A percentile compares a stretch with the other conserved stretches of the same genome.
Conservation (phyloP, 495 filamentous ascomycete genomes). For the Penicillium canariense region DNA sequence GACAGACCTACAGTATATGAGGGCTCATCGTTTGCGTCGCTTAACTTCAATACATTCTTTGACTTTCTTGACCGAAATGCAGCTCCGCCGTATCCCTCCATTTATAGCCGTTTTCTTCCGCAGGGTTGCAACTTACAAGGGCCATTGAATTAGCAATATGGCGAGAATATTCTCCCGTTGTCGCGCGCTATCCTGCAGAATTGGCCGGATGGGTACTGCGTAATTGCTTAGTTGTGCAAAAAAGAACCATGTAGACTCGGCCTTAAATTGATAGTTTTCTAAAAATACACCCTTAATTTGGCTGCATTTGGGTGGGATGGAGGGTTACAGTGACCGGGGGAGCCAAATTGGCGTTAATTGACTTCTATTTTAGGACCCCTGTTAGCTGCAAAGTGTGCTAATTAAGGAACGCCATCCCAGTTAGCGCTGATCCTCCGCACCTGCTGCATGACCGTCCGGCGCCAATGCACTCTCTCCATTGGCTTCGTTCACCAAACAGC, state of each 20-base stretch:
- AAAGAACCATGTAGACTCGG: not conserved
- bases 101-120: not conserved
- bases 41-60: slow-evolving; percentile 7
- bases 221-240: not conserved
- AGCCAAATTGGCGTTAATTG: slow-evolving; percentile 19
- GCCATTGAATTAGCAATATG: not conserved
- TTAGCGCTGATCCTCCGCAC: no score
- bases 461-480: slow-evolving; percentile 20
- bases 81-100: not conserved
- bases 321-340: slow-evolving; percentile 9
- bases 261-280: not conserved
- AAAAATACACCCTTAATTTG: slow-evolving; percentile 19
- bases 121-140: not conserved
- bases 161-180: not conserved
- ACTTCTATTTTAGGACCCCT: slow-evolving; percentile 23
- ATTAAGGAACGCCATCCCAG: slow-evolving; percentile 27
- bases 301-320: slow-evolving; percentile 2
- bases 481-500: slow-evolving; percentile 6
- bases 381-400: slow-evolving; percentile 13
- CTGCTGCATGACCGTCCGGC: no score
- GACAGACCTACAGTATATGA: not conserved
- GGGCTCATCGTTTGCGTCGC: not conserved
- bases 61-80: not conserved
- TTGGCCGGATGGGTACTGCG: no score
- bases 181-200: not conserved